phyloP scores from a whole-genome alignment of 192 early-diverging fungal genomes.

The Spinellus fusiger region DNA sequence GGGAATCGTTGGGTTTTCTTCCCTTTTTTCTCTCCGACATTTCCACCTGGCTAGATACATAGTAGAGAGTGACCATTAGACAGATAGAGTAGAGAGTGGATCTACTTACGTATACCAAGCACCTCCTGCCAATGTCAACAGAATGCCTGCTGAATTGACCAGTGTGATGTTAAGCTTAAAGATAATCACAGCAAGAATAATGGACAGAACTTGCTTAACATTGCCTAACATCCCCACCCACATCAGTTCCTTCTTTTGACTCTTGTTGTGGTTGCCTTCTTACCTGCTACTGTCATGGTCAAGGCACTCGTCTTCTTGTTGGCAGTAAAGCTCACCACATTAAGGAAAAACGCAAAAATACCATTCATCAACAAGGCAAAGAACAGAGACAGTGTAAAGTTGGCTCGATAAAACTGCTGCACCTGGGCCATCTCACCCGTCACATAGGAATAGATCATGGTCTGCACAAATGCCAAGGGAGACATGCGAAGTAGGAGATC shows the following conservation, averaged over 20 bases:
- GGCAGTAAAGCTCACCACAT: conserved; percentile 81
- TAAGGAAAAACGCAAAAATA: conserved; percentile 78
- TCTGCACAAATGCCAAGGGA: conserved; percentile 71
- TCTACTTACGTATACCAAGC: conserved; percentile 49
- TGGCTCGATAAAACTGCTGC: conserved; percentile 32
- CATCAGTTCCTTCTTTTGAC: background rate
- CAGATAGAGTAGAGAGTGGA: background rate
- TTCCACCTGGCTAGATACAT: conserved; percentile 22
- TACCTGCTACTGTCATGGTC: conserved; percentile 70
- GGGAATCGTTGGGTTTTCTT: conserved; percentile 20
- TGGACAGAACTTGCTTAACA: conserved; percentile 71
- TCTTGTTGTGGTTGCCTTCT: background rate
- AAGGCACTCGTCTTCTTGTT: conserved; percentile 82
- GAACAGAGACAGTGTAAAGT: conserved; percentile 37
- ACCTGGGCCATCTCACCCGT: conserved; percentile 59
- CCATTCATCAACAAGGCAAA: conserved; percentile 70
- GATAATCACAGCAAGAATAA: conserved; percentile 52
- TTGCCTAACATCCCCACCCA: conserved; percentile 36
- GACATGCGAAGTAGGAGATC: conserved; percentile 78
- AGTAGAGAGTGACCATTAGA: background rate
- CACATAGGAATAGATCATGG: conserved; percentile 51
- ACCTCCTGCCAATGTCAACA: conserved; percentile 55
- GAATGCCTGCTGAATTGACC: conserved; percentile 52
- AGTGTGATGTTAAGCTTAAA: conserved; percentile 53
- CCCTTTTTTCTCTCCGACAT: conserved; percentile 16